phyloP scores from a whole-genome alignment of 2,329 filamentous ascomycete genomes.

The Dactylellina drechsleri region DNA sequence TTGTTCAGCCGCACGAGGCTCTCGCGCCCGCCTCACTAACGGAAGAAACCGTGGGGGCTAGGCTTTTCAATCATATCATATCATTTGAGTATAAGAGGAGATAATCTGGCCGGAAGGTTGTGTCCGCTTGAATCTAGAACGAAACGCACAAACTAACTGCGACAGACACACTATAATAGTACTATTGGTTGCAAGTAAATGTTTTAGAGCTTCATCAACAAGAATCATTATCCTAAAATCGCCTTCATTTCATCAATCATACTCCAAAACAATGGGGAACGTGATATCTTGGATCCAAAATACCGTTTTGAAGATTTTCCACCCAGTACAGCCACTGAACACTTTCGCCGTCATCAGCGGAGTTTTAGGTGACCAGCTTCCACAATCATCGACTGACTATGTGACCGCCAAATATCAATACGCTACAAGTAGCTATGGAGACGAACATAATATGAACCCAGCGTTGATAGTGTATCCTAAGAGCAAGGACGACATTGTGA shows the following conservation, averaged over 20 bases:
- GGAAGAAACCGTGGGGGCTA: background rate
- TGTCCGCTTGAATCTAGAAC: background rate
- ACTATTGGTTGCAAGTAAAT: too few relatives aligned
- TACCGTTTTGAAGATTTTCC: constrained; percentile 14
- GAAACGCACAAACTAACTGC: too few relatives aligned
- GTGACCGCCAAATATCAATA: constrained; percentile 63
- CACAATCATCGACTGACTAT: constrained; percentile 52
- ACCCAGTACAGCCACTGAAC: constrained; percentile 12
- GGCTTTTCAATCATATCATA: background rate
- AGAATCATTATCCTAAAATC: too few relatives aligned
- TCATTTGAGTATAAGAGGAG: background rate
- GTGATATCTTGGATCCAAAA: constrained; percentile 39
- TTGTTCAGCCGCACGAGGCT: constrained; percentile 10
- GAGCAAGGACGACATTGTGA: constrained; percentile 63
- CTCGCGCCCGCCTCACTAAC: background rate
- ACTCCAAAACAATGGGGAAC: constrained; percentile 17
- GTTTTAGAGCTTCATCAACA: background rate
- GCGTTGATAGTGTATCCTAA: constrained; percentile 64
- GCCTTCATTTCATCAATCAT: background rate
- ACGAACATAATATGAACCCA: constrained; percentile 64
- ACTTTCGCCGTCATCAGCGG: constrained; percentile 27
- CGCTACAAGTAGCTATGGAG: constrained; percentile 63
- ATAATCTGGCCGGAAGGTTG: constrained; percentile 2
- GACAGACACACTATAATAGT: too few relatives aligned
- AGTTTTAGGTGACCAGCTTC: constrained; percentile 19